Evolutionary conservation across 495 filamentous ascomycete species (phyloP), one percentile per base, ranked within the genome.

Genomic region (Oidiodendron maius): DNA sequence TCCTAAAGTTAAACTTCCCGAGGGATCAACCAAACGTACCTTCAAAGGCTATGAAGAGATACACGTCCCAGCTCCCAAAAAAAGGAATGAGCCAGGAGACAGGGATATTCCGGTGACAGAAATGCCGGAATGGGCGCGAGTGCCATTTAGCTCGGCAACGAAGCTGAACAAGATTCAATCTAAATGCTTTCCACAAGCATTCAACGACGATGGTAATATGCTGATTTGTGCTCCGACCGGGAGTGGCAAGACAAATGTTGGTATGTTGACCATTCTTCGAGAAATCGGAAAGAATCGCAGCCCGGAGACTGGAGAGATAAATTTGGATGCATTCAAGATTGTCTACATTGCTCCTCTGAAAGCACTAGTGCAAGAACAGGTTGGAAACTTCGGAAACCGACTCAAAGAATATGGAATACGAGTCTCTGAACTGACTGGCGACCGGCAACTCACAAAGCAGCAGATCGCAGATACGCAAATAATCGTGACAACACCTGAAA

Each of bases 31-130:
- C 0, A 96, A 97, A 64, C 78, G 89, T 11, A 88, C 86, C 0
- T 95, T 95, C 69, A 97, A 97, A 65, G 93, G 94, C 22, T 99
- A 96, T 52, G 93, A 97, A 64, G 93, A 99, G 62, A 95, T 96
- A 48, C 93, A 96, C 60, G 89, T 99, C 13, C 93, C 94, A 1
- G 78, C 87, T 4, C 93, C 93, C 13, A 93, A 95, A 64, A 78
- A 82, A 42, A 89, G 84, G 46, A 78, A 71, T 44, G 89, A 94
- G 50, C 78, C 88, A 4, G 83, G 81, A 40, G 94, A 96, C 56
- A 80, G 80, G 41, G 75, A 81, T 52, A 83, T 95, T 40, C 86
- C 88, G 3, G 83, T 94, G 25, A 79, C 89, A 0, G 85, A 90
- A 20, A 74, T 99, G 61, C 93, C 93, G 17, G 87, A 93, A 46